phyloP scores from a whole-genome alignment of 2,329 filamentous ascomycete species.

The Phialophora tarda region DNA sequence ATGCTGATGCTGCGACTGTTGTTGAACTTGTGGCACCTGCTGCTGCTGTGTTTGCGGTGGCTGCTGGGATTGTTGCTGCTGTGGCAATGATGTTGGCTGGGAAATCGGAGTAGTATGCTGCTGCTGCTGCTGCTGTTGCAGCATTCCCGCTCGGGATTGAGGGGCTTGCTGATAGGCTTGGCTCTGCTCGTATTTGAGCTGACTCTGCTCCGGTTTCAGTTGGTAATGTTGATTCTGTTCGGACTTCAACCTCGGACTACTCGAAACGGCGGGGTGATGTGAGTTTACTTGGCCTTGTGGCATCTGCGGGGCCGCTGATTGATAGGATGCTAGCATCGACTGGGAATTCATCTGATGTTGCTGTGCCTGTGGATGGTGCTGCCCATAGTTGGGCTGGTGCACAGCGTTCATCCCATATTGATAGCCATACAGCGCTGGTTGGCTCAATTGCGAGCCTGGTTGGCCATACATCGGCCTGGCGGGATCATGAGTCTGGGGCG shows the following conservation, averaged over 20 bases:
- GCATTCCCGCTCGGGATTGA: background rate
- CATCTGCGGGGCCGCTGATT: slow-evolving; percentile 50
- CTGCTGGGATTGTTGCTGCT: slow-evolving; percentile 56
- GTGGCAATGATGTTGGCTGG: slow-evolving; percentile 64
- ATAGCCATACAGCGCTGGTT: slow-evolving; percentile 80
- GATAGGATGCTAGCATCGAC: slow-evolving; percentile 59
- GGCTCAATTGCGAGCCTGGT: slow-evolving; percentile 76
- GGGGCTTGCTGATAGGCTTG: slow-evolving; percentile 57
- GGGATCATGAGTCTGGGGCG: slow-evolving; percentile 86
- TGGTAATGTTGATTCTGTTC: slow-evolving; percentile 38
- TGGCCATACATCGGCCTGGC: slow-evolving; percentile 81
- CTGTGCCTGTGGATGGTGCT: slow-evolving; percentile 60
- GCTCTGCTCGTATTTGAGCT: slow-evolving; percentile 56
- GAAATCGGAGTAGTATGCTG: slow-evolving; percentile 29
- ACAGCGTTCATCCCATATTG: slow-evolving; percentile 59
- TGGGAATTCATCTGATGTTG: slow-evolving; percentile 63
- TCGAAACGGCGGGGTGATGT: slow-evolving; percentile 62
- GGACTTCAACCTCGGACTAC: slow-evolving; percentile 57
- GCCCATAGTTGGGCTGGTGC: slow-evolving; percentile 63
- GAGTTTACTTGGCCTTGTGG: slow-evolving; percentile 50
- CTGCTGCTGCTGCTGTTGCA: slow-evolving; percentile 42
- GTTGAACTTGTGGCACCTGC: slow-evolving; percentile 23
- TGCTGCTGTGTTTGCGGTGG: slow-evolving; percentile 65
- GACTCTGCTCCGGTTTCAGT: slow-evolving; percentile 45
- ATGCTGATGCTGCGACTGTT: slow-evolving; percentile 56